These are phyloP conservation scores for Aspergillus ochraceus DNA, from an alignment of 2,329 filamentous ascomycete species.

Conservation along the genomic window DNA sequence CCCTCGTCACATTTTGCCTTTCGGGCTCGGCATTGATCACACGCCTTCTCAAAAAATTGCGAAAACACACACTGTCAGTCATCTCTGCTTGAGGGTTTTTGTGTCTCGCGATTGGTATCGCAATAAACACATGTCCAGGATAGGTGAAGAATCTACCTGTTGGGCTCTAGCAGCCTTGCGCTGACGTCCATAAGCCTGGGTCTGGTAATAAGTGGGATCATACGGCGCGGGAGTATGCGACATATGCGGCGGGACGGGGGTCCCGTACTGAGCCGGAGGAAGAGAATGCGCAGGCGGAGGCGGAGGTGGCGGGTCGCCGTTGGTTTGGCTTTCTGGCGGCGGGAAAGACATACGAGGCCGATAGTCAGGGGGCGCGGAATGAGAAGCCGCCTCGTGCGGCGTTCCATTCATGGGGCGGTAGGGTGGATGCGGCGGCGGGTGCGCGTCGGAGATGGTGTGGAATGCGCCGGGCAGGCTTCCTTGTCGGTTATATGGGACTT, in stretches of 20 bases:
- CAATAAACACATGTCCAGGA: background rate
- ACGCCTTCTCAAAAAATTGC: conserved; percentile 61
- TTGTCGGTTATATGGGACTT: conserved; percentile 35
- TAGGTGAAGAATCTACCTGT: conserved; percentile 31
- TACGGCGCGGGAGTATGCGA: conserved; percentile 32
- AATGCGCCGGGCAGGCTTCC: conserved; percentile 31
- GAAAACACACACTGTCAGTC: conserved; percentile 8
- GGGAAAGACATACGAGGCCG: conserved; percentile 33
- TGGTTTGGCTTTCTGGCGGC: conserved; percentile 29
- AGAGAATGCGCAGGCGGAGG: conserved; percentile 32
- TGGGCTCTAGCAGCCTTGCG: conserved; percentile 42
- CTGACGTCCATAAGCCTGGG: conserved; percentile 34
- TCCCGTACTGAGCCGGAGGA: conserved; percentile 31
- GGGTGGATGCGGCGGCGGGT: conserved; percentile 25
- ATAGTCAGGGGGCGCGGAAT: conserved; percentile 35
- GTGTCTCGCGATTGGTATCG: background rate
- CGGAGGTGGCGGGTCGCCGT: conserved; percentile 35
- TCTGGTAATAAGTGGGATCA: conserved; percentile 33
- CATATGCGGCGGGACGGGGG: conserved; percentile 25
- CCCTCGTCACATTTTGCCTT: conserved; percentile 93
- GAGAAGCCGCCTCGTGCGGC: conserved; percentile 32
- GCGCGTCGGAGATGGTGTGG: conserved; percentile 29
- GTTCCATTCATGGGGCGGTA: conserved; percentile 38
- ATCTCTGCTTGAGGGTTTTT: background rate
- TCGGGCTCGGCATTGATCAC: conserved; percentile 81